phyloP scores from a whole-genome alignment of 129 eudicot genomes.

The Flaveria linearis region DNA sequence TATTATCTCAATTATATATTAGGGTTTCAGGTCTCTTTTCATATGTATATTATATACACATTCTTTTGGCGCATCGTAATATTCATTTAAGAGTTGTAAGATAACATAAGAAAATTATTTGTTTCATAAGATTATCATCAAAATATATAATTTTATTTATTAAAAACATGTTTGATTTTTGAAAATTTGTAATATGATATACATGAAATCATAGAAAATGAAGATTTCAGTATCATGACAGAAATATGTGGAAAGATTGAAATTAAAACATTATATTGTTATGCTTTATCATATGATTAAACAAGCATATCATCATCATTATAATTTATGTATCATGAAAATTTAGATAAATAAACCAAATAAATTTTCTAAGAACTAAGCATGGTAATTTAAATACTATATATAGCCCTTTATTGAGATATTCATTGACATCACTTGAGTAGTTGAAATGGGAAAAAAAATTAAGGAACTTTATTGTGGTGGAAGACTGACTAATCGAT shows the following conservation, averaged over 20 bases:
- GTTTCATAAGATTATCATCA: background rate
- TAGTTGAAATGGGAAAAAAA: conserved; percentile 25
- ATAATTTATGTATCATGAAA: conserved; percentile 14
- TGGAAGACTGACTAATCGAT: conserved; percentile 40
- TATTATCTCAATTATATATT: background rate
- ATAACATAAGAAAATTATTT: background rate
- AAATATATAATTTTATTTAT: background rate
- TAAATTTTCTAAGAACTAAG: background rate
- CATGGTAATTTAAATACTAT: conserved; percentile 5
- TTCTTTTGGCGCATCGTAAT: background rate
- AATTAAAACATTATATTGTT: background rate
- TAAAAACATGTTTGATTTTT: background rate
- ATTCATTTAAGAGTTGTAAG: background rate
- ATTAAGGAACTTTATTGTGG: conserved; percentile 33
- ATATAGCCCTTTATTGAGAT: conserved; percentile 24
- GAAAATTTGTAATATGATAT: background rate
- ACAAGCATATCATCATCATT: conserved; percentile 6
- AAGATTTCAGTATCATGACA: background rate
- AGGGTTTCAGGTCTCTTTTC: background rate
- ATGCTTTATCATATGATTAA: background rate
- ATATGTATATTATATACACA: background rate
- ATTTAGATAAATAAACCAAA: background rate
- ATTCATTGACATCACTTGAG: conserved; percentile 32
- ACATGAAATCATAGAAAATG: background rate
- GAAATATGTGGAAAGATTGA: background rate